phyloP scores from a whole-genome alignment of 1,284 basidiomycete species.

The Sporisorium iseilematis-ciliati region DNA sequence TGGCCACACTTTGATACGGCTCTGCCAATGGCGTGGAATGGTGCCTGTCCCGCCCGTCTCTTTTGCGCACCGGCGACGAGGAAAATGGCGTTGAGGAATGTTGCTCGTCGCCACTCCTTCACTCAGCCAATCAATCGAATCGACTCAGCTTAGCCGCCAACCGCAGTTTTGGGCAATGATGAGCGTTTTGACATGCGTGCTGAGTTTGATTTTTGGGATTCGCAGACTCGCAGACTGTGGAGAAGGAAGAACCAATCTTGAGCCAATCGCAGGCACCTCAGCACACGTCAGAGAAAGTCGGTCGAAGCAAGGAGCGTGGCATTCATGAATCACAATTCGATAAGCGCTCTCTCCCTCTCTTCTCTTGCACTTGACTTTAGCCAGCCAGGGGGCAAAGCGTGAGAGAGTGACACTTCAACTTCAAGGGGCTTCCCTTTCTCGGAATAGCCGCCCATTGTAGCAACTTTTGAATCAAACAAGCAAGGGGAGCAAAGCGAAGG shows the following conservation, averaged over 20 bases:
- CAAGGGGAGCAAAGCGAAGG: slow-evolving; percentile 3
- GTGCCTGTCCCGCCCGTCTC: slow-evolving; percentile 9
- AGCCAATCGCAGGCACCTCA: too few species aligned
- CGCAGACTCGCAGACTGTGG: too few species aligned
- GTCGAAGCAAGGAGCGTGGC: too few species aligned
- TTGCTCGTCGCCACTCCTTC: neutral
- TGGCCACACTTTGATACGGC: neutral
- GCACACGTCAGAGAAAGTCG: too few species aligned
- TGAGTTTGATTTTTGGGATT: neutral
- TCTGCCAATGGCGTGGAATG: neutral
- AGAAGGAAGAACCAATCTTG: too few species aligned
- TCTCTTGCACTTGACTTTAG: too few species aligned
- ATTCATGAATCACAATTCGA: too few species aligned
- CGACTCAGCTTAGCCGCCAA: neutral
- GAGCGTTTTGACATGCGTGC: slow-evolving; percentile 5
- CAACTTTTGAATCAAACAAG: slow-evolving; percentile 1
- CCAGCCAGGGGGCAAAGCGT: too few species aligned
- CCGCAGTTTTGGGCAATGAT: neutral
- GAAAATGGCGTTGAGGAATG: slow-evolving; percentile 25
- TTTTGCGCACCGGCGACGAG: neutral
- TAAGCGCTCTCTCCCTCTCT: too few species aligned
- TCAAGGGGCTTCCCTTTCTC: too few species aligned
- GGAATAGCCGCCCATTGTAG: slow-evolving; percentile 13
- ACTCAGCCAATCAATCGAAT: neutral
- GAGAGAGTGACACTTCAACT: too few species aligned